Conservation (phyloP, 352 stramenopile species). For the Phytophthora idaei region DNA sequence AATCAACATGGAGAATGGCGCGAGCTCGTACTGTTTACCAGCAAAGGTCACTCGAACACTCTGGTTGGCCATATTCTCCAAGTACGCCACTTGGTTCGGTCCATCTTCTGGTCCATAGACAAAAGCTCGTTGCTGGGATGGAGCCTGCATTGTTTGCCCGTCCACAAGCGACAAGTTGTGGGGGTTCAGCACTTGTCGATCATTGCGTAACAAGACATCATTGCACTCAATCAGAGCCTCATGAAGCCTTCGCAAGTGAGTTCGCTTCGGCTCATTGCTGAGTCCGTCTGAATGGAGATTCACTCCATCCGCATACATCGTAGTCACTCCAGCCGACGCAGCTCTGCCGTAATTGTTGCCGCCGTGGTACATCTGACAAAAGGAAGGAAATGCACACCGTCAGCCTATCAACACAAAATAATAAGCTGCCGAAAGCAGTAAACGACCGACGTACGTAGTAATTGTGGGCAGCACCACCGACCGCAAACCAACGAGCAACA, state of each 20-base stretch:
- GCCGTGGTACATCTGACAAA: slow-evolving; percentile 71
- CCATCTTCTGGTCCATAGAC: slow-evolving; percentile 43
- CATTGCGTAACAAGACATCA: slow-evolving; percentile 48
- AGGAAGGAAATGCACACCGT: not conserved
- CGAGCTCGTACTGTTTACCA: slow-evolving; percentile 42
- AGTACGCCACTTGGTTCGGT: slow-evolving; percentile 45
- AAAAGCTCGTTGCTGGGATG: slow-evolving; percentile 48
- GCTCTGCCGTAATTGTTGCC: slow-evolving; percentile 77
- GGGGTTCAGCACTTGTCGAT: slow-evolving; percentile 57
- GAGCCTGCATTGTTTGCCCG: slow-evolving; percentile 3
- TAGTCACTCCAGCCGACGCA: slow-evolving; percentile 67
- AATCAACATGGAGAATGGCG: slow-evolving; percentile 54
- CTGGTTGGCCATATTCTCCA: slow-evolving; percentile 55
- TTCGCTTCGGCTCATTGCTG: slow-evolving; percentile 75
- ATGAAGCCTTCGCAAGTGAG: slow-evolving; percentile 67
- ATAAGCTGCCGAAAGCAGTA: not conserved
- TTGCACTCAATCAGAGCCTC: slow-evolving; percentile 63
- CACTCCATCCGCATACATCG: slow-evolving; percentile 73
- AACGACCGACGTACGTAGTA: slow-evolving; percentile 64
- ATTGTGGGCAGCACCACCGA: slow-evolving; percentile 68
- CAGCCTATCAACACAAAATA: not conserved
- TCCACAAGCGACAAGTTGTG: slow-evolving; percentile 24
- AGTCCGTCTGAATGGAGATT: slow-evolving; percentile 71
- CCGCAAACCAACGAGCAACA: slow-evolving; percentile 71
- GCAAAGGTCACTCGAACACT: slow-evolving; percentile 43